Conservation (phyloP, 2,329 filamentous ascomycete genomes). For the Aspergillus pseudoviridinutans region DNA sequence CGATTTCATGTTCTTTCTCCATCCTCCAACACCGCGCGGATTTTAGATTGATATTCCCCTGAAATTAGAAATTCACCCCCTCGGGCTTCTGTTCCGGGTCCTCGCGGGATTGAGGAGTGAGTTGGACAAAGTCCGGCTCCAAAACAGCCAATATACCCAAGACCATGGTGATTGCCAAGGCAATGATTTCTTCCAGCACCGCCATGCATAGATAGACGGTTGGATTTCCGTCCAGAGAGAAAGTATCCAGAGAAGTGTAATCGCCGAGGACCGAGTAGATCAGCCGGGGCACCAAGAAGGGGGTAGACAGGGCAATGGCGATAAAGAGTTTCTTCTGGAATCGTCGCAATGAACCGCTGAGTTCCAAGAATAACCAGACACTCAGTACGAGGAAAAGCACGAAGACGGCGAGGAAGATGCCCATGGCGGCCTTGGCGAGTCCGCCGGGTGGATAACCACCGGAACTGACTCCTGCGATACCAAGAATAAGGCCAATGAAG, state of each 20-base stretch:
- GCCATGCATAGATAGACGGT: slow-evolving; percentile 29
- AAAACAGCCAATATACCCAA: too few species aligned
- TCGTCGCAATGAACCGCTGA: slow-evolving; percentile 3
- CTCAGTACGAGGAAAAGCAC: slow-evolving; percentile 12
- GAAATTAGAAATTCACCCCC: too few species aligned
- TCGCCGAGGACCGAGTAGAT: too few species aligned
- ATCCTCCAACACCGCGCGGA: too few species aligned
- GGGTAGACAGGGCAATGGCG: too few species aligned
- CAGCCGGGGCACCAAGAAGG: too few species aligned
- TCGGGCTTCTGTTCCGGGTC: too few species aligned
- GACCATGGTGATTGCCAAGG: slow-evolving; percentile 19
- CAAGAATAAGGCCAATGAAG: slow-evolving; percentile 22
- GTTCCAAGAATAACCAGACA: slow-evolving; percentile 11
- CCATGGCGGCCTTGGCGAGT: slow-evolving; percentile 21
- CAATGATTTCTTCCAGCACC: slow-evolving; percentile 28
- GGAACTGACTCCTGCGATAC: slow-evolving; percentile 19
- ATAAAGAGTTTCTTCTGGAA: slow-evolving; percentile 26
- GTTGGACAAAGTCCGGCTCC: too few species aligned
- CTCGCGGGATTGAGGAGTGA: too few species aligned
- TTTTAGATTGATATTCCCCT: too few species aligned
- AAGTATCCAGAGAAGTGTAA: not conserved
- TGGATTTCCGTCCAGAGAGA: slow-evolving; percentile 11
- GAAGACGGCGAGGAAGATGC: slow-evolving; percentile 21
- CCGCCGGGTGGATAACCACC: slow-evolving; percentile 3
- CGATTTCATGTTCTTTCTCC: too few species aligned